Conservation (phyloP, 768 basidiomycete species). For the Astraeus odoratus region DNA sequence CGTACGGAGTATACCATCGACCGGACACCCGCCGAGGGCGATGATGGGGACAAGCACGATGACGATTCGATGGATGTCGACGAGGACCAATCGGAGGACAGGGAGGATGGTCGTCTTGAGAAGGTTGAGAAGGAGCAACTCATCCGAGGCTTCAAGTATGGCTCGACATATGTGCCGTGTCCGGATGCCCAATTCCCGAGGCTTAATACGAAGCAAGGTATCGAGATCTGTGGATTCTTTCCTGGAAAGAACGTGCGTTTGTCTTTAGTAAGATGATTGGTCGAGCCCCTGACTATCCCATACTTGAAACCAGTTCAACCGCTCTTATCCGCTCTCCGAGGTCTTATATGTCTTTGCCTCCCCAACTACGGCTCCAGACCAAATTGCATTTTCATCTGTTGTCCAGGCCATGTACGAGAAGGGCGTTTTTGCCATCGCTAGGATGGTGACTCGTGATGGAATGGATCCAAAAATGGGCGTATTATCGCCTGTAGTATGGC, state of each 20-base stretch:
- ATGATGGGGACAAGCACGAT: conserved; percentile 21
- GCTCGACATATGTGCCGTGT: conserved; percentile 79
- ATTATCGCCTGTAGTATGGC: conserved; percentile 53
- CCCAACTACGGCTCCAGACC: conserved; percentile 53
- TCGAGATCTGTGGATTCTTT: conserved; percentile 87
- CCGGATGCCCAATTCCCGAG: conserved; percentile 78
- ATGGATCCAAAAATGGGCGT: conserved; percentile 84
- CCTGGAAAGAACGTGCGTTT: conserved; percentile 49
- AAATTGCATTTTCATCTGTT: conserved; percentile 83
- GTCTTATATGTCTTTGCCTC: conserved; percentile 83
- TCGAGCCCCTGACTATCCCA: neutral
- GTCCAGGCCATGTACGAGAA: conserved; percentile 72
- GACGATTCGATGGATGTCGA: conserved; percentile 18
- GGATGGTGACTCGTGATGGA: conserved; percentile 72
- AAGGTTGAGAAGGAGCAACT: conserved; percentile 76
- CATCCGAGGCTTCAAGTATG: conserved; percentile 81
- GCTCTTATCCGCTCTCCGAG: conserved; percentile 79
- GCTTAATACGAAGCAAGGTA: conserved; percentile 71
- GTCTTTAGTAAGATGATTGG: neutral
- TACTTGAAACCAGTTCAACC: conserved; percentile 86
- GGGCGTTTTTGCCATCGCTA: conserved; percentile 66
- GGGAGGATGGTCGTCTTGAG: conserved; percentile 34
- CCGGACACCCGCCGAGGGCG: conserved; percentile 32
- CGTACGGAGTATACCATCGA: conserved; percentile 55
- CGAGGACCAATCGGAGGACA: conserved; percentile 28